Base-by-base conservation (phyloP, 257 asterid genomes). In the Cinchona pubescens region DNA sequence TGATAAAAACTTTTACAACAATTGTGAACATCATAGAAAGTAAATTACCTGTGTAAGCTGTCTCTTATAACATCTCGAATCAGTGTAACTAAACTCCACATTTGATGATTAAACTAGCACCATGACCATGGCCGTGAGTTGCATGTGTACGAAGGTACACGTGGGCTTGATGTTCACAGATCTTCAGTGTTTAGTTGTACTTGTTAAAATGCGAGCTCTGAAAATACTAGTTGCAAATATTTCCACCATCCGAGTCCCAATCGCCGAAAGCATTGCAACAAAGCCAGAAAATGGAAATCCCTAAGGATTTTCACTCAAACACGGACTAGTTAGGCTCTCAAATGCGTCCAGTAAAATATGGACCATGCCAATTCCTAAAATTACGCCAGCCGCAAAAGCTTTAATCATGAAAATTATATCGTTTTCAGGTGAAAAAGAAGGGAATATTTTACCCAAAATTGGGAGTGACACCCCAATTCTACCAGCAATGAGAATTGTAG, bases 341-440 rank as follows among this genome's bases (percentile, higher is more conserved):
- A 68, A 78, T 6, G 85, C 85, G 27, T 78, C 85, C 0, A 82
- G 82, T 0, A 82, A 76, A 0, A 82, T 38, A 19, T 82, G 85
- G 29, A 82, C 79, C 60, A 78, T 69, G 1, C 81, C 84, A 2
- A 81, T 81, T 1, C 81, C 46, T 19, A 81, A 4, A 4, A 81
- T 81, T 3, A 82, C 82, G 0, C 85, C 85, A 1, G 82, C 85
- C 0, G 85, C 83, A 25, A 77, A 73, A 5, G 82, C 82, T 59
- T 81, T 77, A 23, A 81, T 45, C 35, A 77, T 25, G 59, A 77
- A 77, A 34, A 82, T 79, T 0, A 82, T 64, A 29, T 75, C 71
- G 3, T 58, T 82, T 5, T 82, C 86, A 0, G 79, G 86, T 1
- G 71, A 71, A 0, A 82, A 40, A 0, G 75, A 71, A 1, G 81